Base-by-base conservation (phyloP, 78 protist genomes). In the Guillardia theta region DNA sequence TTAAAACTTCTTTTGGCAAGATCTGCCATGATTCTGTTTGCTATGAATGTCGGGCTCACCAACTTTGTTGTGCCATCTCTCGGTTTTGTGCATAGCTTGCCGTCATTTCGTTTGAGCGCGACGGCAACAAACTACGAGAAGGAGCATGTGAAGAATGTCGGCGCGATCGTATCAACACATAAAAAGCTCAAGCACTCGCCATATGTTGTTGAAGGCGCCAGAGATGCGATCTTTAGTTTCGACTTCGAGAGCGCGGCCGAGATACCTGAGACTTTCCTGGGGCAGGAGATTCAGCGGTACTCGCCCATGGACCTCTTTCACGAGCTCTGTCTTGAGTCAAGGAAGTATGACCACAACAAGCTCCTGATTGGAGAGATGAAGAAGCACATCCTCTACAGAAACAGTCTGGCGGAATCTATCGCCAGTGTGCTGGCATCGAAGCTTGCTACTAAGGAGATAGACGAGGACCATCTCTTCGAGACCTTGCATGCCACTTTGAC, bases 171-270 rank as follows among this genome's bases (percentile, higher is more conserved):
- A 58, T 9, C 6, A 0, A 0, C 70, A 0, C 4, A 58, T 24
- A 24, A 8, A 30, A 30, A 58, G 70, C 70, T 58, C 27, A 24
- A 9, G 70, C 58, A 15, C 30, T 50, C 58, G 10, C 58, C 58
- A 50, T 50, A 10, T 50, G 30, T 6, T 30, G 27, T 58, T 58
- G 39, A 9, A 30, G n/a, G n/a, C n/a, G n/a, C n/a, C n/a, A 58
- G 70, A 24, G 21, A 58, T 58, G 39, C 70, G 39, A 30, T 30
- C 39, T 58, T 58, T 30, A 30, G 27, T 3, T 22, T 70, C 4
- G 83, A 70, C 41, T 70, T 70, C 22, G 83, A 70, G 41, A 70
- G 83, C 41, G 83, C 83, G 45, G 83, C 83, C 4, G 83, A 70
- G 83, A 22, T 33, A 15, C 41, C 83, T 43, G 6, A 1, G 0